Conservation (phyloP, 2,329 filamentous ascomycete species). For the Aspergillus aculeatus region DNA sequence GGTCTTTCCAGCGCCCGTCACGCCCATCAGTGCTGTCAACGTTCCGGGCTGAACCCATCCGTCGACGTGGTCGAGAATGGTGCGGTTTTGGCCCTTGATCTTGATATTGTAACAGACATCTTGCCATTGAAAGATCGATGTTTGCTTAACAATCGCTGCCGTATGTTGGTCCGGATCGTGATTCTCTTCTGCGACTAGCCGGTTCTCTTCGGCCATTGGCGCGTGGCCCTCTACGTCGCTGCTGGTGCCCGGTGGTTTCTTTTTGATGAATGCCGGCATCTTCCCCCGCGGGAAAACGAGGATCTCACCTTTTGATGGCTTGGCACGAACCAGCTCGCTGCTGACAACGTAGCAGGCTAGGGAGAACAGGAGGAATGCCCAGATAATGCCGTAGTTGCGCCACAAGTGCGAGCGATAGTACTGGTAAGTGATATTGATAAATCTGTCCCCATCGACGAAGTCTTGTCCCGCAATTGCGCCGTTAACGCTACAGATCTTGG, state of each 20-base stretch:
- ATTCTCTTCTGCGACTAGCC: conserved; percentile 69
- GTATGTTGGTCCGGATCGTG: conserved; percentile 63
- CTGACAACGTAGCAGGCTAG: conserved; percentile 59
- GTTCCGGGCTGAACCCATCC: conserved; percentile 93
- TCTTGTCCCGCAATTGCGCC: conserved; percentile 56
- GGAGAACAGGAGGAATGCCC: conserved; percentile 62
- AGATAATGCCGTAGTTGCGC: conserved; percentile 66
- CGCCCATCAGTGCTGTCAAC: conserved; percentile 84
- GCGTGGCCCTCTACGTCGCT: conserved; percentile 23
- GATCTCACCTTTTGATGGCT: conserved; percentile 72
- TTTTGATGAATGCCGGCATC: conserved; percentile 48
- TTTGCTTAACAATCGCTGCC: conserved; percentile 70
- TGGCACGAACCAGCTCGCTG: conserved; percentile 60
- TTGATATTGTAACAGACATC: conserved; percentile 78
- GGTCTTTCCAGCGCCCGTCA: conserved; percentile 86
- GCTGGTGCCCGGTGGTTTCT: conserved; percentile 17
- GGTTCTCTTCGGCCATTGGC: conserved; percentile 42
- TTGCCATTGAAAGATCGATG: conserved; percentile 79
- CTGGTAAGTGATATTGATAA: conserved; percentile 53
- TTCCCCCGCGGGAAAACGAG: conserved; percentile 70
- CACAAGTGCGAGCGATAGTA: conserved; percentile 62
- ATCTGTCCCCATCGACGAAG: conserved; percentile 59
- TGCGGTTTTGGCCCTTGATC: conserved; percentile 70
- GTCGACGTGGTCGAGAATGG: conserved; percentile 78
- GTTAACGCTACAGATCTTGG: conserved; percentile 58